Percentiles rank a stretch among this genome's conserved stretches.
Evolutionary conservation across 495 filamentous ascomycete genomes (phyloP).

Genomic region (Viridothelium virens): DNA sequence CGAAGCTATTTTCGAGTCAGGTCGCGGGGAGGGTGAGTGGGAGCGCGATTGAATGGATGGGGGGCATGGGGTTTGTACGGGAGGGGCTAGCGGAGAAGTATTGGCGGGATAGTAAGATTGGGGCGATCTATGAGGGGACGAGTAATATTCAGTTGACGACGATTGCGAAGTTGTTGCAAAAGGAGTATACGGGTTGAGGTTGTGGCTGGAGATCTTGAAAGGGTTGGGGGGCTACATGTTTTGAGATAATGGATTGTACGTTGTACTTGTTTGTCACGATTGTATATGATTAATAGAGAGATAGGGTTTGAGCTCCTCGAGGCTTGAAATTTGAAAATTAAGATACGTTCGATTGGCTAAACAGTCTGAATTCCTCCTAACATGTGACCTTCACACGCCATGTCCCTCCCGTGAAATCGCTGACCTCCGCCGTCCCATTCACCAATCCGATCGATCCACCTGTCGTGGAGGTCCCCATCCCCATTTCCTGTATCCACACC

Average conservation of each 20-base stretch:
- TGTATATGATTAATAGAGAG: background rate
- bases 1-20: slow-evolving; percentile 90
- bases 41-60: slow-evolving; percentile 95
- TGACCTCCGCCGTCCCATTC: slow-evolving; percentile 11
- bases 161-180: slow-evolving; percentile 88
- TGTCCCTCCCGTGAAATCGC: slow-evolving; percentile 2
- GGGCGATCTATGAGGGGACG: slow-evolving; percentile 95
- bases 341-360: background rate
- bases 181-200: slow-evolving; percentile 61
- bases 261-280: background rate
- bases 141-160: slow-evolving; percentile 82
- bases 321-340: background rate
- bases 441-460: slow-evolving; percentile 16
- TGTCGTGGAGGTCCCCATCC: slow-evolving; percentile 29
- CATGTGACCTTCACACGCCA: background rate
- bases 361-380: background rate
- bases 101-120: slow-evolving; percentile 97
- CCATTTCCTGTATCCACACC: slow-evolving; percentile 18
- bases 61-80: slow-evolving; percentile 92
- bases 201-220: background rate
- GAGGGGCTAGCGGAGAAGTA: slow-evolving; percentile 98
- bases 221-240: background rate
- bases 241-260: background rate
- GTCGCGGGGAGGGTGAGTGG: slow-evolving; percentile 83
- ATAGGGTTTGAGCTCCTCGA: background rate